Base-by-base conservation (phyloP, 169 alveolate genomes). In the Eimeria brunetti region DNA sequence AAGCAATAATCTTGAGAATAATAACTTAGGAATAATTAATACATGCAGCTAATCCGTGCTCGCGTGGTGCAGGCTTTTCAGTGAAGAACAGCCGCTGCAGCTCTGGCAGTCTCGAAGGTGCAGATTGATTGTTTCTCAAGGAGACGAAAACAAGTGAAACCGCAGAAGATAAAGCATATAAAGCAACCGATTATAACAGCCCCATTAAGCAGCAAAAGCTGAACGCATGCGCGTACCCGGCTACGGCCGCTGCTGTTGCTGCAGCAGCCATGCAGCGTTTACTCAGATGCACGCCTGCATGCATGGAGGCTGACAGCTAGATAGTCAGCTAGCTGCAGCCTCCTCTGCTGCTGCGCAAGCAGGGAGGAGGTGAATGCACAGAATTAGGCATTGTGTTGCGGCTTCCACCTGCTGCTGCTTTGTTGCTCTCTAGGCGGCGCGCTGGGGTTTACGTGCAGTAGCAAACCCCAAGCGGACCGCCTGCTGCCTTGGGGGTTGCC, bases 21-120 rank as follows among this genome's bases (percentile, higher is more conserved):
- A n/a, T n/a, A n/a, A n/a, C n/a, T n/a, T n/a, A n/a, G n/a, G n/a
- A n/a, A n/a, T n/a, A n/a, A n/a, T n/a, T n/a, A n/a, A n/a, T n/a
- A n/a, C n/a, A n/a, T n/a, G n/a, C n/a, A n/a, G n/a, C n/a, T n/a
- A n/a, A n/a, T n/a, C n/a, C n/a, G n/a, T n/a, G n/a, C n/a, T n/a
- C n/a, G n/a, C n/a, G n/a, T n/a, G 75, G 41, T 20, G 75, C 78
- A 84, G 91, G 91, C 76, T 56, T 84, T 46, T 84, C 91, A 56
- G 91, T 84, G 67, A 84, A 84, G 41, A 84, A 84, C 91, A 84
- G 76, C 76, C 91, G 91, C 58, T 84, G 62, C 91, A 44, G 91
- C 56, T 53, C 58, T 58, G 91, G 91, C 51, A 44, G 69, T 20
- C 91, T 84, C 22, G 91, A 84, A 69, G 91, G 91, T 51, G 91